Base-by-base conservation (phyloP, 73 alveolate species). In the Effrenium voratum region DNA sequence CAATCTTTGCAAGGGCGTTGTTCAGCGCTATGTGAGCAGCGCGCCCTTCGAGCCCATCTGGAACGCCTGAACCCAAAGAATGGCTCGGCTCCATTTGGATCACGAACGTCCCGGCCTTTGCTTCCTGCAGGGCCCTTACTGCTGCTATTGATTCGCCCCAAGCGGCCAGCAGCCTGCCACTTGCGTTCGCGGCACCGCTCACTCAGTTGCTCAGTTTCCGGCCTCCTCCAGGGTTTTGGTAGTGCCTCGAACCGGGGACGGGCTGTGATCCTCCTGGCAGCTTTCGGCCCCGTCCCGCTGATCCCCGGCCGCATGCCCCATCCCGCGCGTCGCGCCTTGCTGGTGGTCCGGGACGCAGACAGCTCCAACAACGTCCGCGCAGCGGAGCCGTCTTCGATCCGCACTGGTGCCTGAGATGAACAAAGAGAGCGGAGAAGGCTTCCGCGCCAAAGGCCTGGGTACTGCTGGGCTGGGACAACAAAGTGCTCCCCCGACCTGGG, bases 181-280 rank as follows among this genome's bases (percentile, higher is more conserved):
- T 1, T 30, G 16, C 6, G 72, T 22, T 40, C 16, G 15, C 79
- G 30, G 30, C 15, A 66, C 79, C 34, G 16, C 79, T n/a, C 30
- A n/a, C 2, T 40, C 40, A 28, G 10, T 10, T 46, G 83, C 50
- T 15, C 82, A 40, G 38, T 1, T 34, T 0, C 36, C 0, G 2
- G 45, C 97, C 97, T 90, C 97, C 49, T 70, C 97, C 73, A 90
- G 66, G 52, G 97, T 90, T 57, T 90, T 90, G 57, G 97, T 90
- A 75, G 97, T 87, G 22, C 97, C 97, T n/a, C 97, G 97, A 34
- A 40, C 80, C 46, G 8, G 16, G n/a, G 13, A 6, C 75, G 19
- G 63, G 63, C 8, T 19, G 63, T 52, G 63, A 52, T 52, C 26
- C 63, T 19, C 19, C 19, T 19, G 8, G 8, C 63, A 8, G 8